Conservation (phyloP, 2,329 filamentous ascomycete genomes). For the Nothophaeocryptopus gaeumannii region DNA sequence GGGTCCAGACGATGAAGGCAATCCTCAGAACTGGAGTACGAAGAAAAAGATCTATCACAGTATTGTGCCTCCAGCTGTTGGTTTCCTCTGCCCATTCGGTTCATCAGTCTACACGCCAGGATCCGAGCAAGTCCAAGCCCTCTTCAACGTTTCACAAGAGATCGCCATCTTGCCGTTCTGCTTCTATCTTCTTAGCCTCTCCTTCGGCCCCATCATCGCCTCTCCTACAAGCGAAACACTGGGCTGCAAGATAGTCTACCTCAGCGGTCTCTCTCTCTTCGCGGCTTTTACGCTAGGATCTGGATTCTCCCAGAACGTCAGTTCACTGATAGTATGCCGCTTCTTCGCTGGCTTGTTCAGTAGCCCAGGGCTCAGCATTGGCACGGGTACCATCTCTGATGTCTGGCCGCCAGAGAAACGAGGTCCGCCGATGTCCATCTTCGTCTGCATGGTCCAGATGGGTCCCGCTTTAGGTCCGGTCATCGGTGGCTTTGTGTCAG, state of each 20-base stretch:
- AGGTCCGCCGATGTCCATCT: slow-evolving; percentile 17
- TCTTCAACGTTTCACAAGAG: slow-evolving; percentile 55
- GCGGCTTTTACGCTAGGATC: slow-evolving; percentile 57
- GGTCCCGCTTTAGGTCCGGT: slow-evolving; percentile 14
- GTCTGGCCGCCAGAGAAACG: slow-evolving; percentile 19
- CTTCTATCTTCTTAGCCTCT: slow-evolving; percentile 59
- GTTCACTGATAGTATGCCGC: slow-evolving; percentile 52
- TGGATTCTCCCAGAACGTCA: slow-evolving; percentile 52
- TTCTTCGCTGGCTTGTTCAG: slow-evolving; percentile 74
- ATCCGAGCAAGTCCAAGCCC: slow-evolving; percentile 43
- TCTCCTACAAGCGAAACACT: slow-evolving; percentile 59
- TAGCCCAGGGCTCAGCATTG: slow-evolving; percentile 50
- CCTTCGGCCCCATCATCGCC: slow-evolving; percentile 55
- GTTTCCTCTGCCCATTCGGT: slow-evolving; percentile 31
- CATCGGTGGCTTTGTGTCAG: slow-evolving; percentile 34
- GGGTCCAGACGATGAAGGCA: slow-evolving; percentile 16
- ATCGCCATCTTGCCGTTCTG: slow-evolving; percentile 59
- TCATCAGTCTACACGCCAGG: slow-evolving; percentile 21
- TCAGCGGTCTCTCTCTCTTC: slow-evolving; percentile 46
- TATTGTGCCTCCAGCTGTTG: slow-evolving; percentile 12
- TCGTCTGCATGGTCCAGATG: slow-evolving; percentile 7
- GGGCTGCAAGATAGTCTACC: slow-evolving; percentile 55
- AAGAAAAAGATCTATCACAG: slow-evolving; percentile 12
- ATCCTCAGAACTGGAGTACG: slow-evolving; percentile 23
- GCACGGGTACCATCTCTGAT: slow-evolving; percentile 21